phyloP scores from a whole-genome alignment of 1,139 yeast genomes.

The Debaryomyces subglobosus region DNA sequence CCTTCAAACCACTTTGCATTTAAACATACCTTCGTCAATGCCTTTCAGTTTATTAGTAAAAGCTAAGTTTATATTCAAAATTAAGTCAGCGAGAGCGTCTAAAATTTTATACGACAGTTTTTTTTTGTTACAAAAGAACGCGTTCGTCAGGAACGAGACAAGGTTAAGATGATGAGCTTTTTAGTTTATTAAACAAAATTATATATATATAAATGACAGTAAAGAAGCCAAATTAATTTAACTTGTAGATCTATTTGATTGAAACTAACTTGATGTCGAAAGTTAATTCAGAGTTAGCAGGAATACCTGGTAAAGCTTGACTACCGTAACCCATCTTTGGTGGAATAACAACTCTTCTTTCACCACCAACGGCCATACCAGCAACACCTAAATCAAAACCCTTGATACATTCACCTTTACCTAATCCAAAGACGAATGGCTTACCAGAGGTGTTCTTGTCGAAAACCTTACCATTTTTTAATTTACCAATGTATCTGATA shows the following conservation, averaged over 20 bases:
- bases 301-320: slow-evolving; percentile 93
- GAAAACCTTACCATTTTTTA: slow-evolving; percentile 92
- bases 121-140: slow-evolving; percentile 3
- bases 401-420: slow-evolving; percentile 97
- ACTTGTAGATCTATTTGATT: slow-evolving; percentile 57
- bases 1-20: neutral
- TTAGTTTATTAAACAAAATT: slow-evolving; percentile 5
- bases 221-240: neutral
- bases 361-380: slow-evolving; percentile 99
- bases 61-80: neutral
- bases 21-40: slow-evolving; percentile 3
- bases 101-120: slow-evolving; percentile 11
- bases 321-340: slow-evolving; percentile 96
- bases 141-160: neutral
- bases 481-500: slow-evolving; percentile 96
- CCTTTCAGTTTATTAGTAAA: slow-evolving; percentile 4
- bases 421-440: slow-evolving; percentile 89
- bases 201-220: slow-evolving; percentile 1
- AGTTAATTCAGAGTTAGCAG: slow-evolving; percentile 93
- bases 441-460: slow-evolving; percentile 97
- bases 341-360: slow-evolving; percentile 96
- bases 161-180: neutral
- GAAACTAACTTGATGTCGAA: slow-evolving; percentile 94
- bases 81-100: slow-evolving; percentile 10
- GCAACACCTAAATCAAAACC: slow-evolving; percentile 99